These are phyloP conservation scores for Pichia membranifaciens DNA, from an alignment of 805 yeast genomes.

Conservation along the genomic window DNA sequence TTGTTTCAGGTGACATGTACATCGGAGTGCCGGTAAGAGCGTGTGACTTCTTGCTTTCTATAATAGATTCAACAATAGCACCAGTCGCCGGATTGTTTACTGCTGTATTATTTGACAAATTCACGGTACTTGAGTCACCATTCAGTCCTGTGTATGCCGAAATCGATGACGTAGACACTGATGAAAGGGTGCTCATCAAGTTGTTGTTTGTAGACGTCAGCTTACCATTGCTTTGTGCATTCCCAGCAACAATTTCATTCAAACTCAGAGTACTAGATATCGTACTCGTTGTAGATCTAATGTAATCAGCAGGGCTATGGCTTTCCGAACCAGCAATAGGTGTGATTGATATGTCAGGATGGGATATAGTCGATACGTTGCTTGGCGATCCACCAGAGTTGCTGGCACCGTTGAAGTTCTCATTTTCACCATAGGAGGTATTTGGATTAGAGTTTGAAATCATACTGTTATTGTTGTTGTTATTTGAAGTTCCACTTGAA, in stretches of 20 bases:
- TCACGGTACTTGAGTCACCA: background rate
- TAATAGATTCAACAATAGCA: background rate
- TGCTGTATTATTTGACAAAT: background rate
- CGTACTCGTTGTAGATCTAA: constrained; percentile 2
- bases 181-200: background rate
- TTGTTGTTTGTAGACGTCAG: background rate
- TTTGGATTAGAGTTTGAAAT: constrained; percentile 6
- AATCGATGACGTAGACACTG: constrained; percentile 4
- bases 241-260: background rate
- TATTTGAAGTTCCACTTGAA: constrained; percentile 3
- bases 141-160: background rate
- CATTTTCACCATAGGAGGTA: background rate
- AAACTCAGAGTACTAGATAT: constrained; percentile 2
- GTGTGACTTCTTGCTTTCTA: constrained; percentile 21
- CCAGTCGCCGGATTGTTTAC: background rate
- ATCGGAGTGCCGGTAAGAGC: constrained; percentile 89
- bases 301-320: background rate
- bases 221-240: background rate
- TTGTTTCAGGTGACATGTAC: constrained; percentile 98
- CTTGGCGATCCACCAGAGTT: constrained; percentile 2
- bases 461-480: constrained; percentile 5
- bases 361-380: background rate
- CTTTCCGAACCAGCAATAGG: background rate
- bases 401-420: background rate
- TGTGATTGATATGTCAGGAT: background rate